Base-by-base conservation (phyloP, 2,329 filamentous ascomycete genomes). In the Phialophora chinensis region DNA sequence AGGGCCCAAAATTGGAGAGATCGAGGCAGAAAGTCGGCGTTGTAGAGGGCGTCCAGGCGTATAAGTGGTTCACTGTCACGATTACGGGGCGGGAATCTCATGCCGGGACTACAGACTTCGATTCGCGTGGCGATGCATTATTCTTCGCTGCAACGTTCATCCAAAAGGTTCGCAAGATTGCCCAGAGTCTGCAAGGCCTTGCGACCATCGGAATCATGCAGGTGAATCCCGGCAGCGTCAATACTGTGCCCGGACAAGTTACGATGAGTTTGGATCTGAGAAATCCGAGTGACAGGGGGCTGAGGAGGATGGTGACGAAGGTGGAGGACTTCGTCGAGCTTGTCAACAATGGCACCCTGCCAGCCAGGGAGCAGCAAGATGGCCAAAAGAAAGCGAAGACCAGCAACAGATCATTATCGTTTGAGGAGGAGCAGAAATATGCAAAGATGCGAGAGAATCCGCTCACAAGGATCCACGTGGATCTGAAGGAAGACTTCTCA, bases 1-100 rank as follows among this genome's bases (percentile, higher is more conserved):
- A 96, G 75, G 91, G 91, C 0, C 91, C 91, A 0, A 86, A 92
- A 38, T 83, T 96, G 0, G 88, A 93, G 73, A 83, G 83, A 17
- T 82, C 85, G 31, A 79, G 83, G 29, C 84, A 88, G 70, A 87
- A 88, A 62, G 84, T 94, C 60, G 88, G 89, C 25, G 84, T 91
- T 6, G 91, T 93, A 4, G 84, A 85, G 35, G 90, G 90, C 2
- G 90, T 91, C 1, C 90, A 93, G 75, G 89, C 88, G 4, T 92
- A 91, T 76, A 86, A 87, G 65, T 93, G 91, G 91, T 88, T 88
- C 75, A 89, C 86, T 0, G 77, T 93, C 44, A 86, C 85, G 5
- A 84, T 93, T 2, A 80, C 80, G 10, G 90, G 91, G 1, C 81
- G 86, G 71, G 90, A 92, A 71, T 86, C 86, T 4, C 91, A 93